These are phyloP conservation scores for Lichenothelia convexa DNA, from an alignment of 495 filamentous ascomycete genomes.

Conservation along the genomic window DNA sequence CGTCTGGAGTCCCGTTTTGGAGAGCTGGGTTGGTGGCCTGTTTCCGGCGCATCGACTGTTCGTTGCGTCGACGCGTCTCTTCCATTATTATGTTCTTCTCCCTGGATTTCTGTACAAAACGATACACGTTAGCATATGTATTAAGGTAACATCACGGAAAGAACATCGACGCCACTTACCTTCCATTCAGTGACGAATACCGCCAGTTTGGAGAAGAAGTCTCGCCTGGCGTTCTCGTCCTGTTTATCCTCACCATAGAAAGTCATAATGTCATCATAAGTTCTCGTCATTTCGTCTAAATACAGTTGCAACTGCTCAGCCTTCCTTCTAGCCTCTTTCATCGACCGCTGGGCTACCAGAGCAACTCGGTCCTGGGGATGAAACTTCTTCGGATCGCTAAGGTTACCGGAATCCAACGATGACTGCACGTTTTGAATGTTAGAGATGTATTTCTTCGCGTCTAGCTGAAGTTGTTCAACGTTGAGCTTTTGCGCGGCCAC, in stretches of 20 bases:
- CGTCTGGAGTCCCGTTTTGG: slow-evolving; percentile 16
- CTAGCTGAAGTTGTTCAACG: slow-evolving; percentile 72
- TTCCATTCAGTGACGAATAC: slow-evolving; percentile 84
- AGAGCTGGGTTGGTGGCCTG: slow-evolving; percentile 37
- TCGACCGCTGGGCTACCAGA: slow-evolving; percentile 74
- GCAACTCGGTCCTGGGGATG: slow-evolving; percentile 91
- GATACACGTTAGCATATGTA: slow-evolving; percentile 5
- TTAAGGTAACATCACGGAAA: background rate
- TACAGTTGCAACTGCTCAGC: slow-evolving; percentile 91
- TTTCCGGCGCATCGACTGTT: slow-evolving; percentile 81
- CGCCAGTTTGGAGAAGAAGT: slow-evolving; percentile 94
- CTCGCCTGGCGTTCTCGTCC: slow-evolving; percentile 85
- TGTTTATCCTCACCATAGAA: slow-evolving; percentile 90
- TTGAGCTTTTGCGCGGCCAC: slow-evolving; percentile 79
- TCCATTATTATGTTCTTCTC: slow-evolving; percentile 81
- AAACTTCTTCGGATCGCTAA: slow-evolving; percentile 94
- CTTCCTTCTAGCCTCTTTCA: slow-evolving; percentile 94
- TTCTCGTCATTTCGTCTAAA: slow-evolving; percentile 76
- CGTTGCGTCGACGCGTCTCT: slow-evolving; percentile 65
- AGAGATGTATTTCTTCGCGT: slow-evolving; percentile 87
- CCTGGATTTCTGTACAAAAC: slow-evolving; percentile 48
- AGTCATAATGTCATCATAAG: slow-evolving; percentile 87
- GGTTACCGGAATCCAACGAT: slow-evolving; percentile 80
- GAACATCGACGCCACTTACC: slow-evolving; percentile 26
- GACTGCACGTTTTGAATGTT: slow-evolving; percentile 86